Base-by-base conservation (phyloP, 192 early-diverging fungal species). In the Gigaspora rosea region DNA sequence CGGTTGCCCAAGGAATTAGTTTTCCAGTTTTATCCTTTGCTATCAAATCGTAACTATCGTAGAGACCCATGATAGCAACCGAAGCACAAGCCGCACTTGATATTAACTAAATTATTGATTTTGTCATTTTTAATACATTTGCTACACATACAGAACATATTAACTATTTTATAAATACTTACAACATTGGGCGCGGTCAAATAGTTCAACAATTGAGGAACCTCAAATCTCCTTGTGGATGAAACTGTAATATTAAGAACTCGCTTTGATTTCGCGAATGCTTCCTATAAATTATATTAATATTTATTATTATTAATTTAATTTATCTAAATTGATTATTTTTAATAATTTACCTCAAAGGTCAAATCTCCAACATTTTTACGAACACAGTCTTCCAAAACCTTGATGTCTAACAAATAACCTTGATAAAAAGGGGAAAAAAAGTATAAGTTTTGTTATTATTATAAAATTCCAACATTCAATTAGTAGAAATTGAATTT, bases 241-340 rank as follows among this genome's bases (percentile, higher is more conserved):
- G 89, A 84, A 18, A 94, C 92, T 18, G 88, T 91, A 56, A 94
- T 94, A 76, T 94, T 94, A n/a, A 94, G 79, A 9, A 93, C 84
- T 7, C 92, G 83, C 65, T 89, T 88, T 15, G 90, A 91, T 73
- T 78, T 80, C 20, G 78, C 77, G 76, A 87, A 94, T 20, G 93
- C 93, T 80, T 94, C 91, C 87, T 92, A 76, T 48, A 35, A 20
- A 36, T 41, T 59, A 36, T 50, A 33, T 56, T 7, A 16, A 50
- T n/a, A 7, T 27, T 10, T 27, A 47, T n/a, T 49, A 32, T 35
- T 10, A 41, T 41, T 5, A 15, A 32, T 33, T 35, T 33, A 33
- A 35, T 6, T 10, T 50, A 51, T 27, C 16, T 22, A 36, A 48
- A 20, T 9, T 71, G 13, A 18, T 50, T 12, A 63, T 51, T 18